Evolutionary conservation across 148 eudicot species (phyloP).

Genomic region (Rhododendron simsii): DNA sequence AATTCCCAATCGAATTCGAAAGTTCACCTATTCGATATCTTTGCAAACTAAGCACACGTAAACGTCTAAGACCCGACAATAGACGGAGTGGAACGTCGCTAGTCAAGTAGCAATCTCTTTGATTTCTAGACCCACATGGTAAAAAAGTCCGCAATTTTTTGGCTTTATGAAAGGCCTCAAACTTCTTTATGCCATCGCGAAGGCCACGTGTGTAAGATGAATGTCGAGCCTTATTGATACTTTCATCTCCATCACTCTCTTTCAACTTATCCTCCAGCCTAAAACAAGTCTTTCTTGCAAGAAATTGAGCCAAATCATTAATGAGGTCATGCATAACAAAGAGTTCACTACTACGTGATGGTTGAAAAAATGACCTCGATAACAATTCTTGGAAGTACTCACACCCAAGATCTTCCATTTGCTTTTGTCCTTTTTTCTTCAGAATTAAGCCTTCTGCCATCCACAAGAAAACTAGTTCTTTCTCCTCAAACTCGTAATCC

Average conservation of each 20-base stretch:
- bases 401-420: conserved; percentile 23
- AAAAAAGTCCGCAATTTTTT: too few relatives aligned
- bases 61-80: too few relatives aligned
- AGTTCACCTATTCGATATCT: too few relatives aligned
- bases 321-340: conserved; percentile 40
- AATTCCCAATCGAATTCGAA: too few relatives aligned
- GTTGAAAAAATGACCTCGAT: conserved; percentile 30
- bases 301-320: conserved; percentile 27
- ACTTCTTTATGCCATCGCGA: too few relatives aligned
- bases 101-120: too few relatives aligned
- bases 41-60: too few relatives aligned
- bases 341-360: neutral
- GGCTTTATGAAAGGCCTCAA: too few relatives aligned
- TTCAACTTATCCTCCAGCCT: conserved; percentile 15
- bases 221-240: conserved; percentile 6
- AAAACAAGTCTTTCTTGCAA: conserved; percentile 10
- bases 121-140: too few relatives aligned
- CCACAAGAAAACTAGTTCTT: conserved; percentile 18
- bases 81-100: too few relatives aligned
- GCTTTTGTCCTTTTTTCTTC: neutral
- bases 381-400: conserved; percentile 27
- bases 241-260: neutral
- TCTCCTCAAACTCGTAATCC: conserved; percentile 6
- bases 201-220: conserved; percentile 3
- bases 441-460: conserved; percentile 26